Evolutionary conservation across 2,329 filamentous ascomycete genomes (phyloP).

Genomic region (Chrysosporium keratinophilum): DNA sequence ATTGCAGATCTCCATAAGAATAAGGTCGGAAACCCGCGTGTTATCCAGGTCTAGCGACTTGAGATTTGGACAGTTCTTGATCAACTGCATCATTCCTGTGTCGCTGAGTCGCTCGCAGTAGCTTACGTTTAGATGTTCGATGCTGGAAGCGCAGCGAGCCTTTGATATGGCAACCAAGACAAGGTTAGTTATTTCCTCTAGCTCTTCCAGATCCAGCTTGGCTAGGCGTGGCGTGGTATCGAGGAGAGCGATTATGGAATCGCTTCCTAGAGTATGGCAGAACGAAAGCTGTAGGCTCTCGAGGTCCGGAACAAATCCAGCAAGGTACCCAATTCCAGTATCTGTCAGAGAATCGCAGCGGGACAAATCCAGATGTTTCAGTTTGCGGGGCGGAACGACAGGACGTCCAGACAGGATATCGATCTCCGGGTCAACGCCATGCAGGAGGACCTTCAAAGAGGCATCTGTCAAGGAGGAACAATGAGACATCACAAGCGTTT

Average conservation of each 20-base stretch:
- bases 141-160: slow-evolving; percentile 57
- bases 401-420: slow-evolving; percentile 70
- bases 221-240: slow-evolving; percentile 66
- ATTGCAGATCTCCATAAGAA: slow-evolving; percentile 72
- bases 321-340: slow-evolving; percentile 58
- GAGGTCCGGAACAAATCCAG: slow-evolving; percentile 63
- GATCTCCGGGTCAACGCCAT: slow-evolving; percentile 64
- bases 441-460: slow-evolving; percentile 60
- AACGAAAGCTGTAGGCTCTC: slow-evolving; percentile 76
- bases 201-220: slow-evolving; percentile 81
- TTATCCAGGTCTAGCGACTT: slow-evolving; percentile 80
- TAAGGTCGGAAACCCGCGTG: slow-evolving; percentile 76
- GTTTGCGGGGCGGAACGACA: slow-evolving; percentile 62
- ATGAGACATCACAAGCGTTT: slow-evolving; percentile 70
- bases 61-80: slow-evolving; percentile 63
- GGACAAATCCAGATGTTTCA: slow-evolving; percentile 78
- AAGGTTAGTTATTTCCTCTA: slow-evolving; percentile 64
- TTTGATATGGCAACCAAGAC: slow-evolving; percentile 65
- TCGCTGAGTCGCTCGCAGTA: slow-evolving; percentile 84
- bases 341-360: slow-evolving; percentile 66
- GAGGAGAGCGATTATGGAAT: slow-evolving; percentile 60
- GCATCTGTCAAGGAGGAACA: slow-evolving; percentile 70
- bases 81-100: slow-evolving; percentile 66
- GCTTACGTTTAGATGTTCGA: slow-evolving; percentile 77
- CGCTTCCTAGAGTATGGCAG: slow-evolving; percentile 63